Conservation (phyloP, 441 rosid species). For the Bruguiera hainesii region DNA sequence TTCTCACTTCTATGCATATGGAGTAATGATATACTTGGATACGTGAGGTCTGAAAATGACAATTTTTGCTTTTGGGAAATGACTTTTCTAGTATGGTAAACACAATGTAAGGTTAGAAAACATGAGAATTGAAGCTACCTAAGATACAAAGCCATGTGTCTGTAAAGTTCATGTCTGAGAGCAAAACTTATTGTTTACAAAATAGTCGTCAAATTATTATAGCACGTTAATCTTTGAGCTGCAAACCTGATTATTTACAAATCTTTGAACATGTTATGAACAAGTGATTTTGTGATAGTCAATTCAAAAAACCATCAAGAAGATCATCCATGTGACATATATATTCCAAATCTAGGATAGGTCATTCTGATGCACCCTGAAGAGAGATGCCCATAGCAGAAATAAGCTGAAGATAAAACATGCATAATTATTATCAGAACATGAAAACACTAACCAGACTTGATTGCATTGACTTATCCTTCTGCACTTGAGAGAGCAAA, state of each 20-base stretch:
- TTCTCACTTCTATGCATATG: too few relatives aligned
- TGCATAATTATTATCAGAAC: slow-evolving; percentile 20
- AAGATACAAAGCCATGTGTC: not conserved
- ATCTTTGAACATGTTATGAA: not conserved
- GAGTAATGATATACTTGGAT: slow-evolving; percentile 38
- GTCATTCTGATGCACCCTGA: too few relatives aligned
- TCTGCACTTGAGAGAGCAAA: slow-evolving; percentile 51
- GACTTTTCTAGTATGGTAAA: slow-evolving; percentile 30
- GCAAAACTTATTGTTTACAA: not conserved
- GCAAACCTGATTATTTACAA: not conserved
- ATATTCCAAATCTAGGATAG: too few relatives aligned
- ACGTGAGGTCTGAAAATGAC: slow-evolving; percentile 37
- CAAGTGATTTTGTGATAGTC: not conserved
- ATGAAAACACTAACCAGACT: slow-evolving; percentile 42
- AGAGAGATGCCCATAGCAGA: too few relatives aligned
- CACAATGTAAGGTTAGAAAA: slow-evolving; percentile 9
- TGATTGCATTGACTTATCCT: slow-evolving; percentile 31
- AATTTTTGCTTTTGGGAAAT: slow-evolving; percentile 29
- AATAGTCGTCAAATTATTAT: not conserved
- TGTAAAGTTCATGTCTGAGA: not conserved
- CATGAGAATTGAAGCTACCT: slow-evolving; percentile 10
- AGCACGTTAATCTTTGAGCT: not conserved
- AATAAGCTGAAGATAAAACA: not conserved
- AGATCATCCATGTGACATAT: too few relatives aligned
- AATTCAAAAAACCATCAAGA: not conserved